A percentile compares a stretch with the other conserved stretches of the same genome.
These are phyloP conservation scores for Camelina hispida DNA, from an alignment of 345 rosid species.

Conservation along the genomic window DNA sequence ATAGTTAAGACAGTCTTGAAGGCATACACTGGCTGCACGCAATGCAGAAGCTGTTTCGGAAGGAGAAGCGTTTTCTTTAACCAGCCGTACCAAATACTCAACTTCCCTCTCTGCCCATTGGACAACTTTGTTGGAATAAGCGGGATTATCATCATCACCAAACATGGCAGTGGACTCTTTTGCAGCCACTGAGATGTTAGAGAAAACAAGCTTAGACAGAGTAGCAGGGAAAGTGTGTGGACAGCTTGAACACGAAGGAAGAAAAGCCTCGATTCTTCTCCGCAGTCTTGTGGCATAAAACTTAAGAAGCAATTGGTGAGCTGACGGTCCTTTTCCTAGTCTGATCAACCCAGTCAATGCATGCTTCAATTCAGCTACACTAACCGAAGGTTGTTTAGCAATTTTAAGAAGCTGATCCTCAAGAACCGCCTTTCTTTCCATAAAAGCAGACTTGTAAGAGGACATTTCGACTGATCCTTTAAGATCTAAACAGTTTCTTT, in stretches of 20 bases:
- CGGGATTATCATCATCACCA: slow-evolving; percentile 93
- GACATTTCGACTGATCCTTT: slow-evolving; percentile 61
- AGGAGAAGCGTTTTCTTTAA: slow-evolving; percentile 82
- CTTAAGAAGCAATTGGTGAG: slow-evolving; percentile 77
- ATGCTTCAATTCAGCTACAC: slow-evolving; percentile 59
- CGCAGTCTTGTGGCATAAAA: slow-evolving; percentile 59
- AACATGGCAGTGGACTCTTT: slow-evolving; percentile 76
- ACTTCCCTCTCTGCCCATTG: slow-evolving; percentile 98
- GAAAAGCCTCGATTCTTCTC: slow-evolving; percentile 63
- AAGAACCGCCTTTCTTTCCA: slow-evolving; percentile 66
- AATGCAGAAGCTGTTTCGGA: slow-evolving; percentile 76
- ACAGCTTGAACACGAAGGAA: slow-evolving; percentile 77
- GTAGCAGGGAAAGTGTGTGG: slow-evolving; percentile 81
- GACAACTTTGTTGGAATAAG: slow-evolving; percentile 80
- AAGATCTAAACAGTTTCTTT: slow-evolving; percentile 62
- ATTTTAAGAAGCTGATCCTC: slow-evolving; percentile 78
- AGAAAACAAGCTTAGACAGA: slow-evolving; percentile 77
- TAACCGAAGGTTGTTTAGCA: slow-evolving; percentile 64
- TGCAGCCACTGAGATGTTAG: slow-evolving; percentile 65
- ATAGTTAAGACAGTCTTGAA: slow-evolving; percentile 82
- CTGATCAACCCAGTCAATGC: slow-evolving; percentile 66
- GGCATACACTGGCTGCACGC: slow-evolving; percentile 75
- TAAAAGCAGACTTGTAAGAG: slow-evolving; percentile 60
- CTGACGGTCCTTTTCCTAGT: slow-evolving; percentile 86
- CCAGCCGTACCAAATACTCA: slow-evolving; percentile 78